phyloP scores from a whole-genome alignment of 1,284 basidiomycete species.

The Afroboletus lepidellus region DNA sequence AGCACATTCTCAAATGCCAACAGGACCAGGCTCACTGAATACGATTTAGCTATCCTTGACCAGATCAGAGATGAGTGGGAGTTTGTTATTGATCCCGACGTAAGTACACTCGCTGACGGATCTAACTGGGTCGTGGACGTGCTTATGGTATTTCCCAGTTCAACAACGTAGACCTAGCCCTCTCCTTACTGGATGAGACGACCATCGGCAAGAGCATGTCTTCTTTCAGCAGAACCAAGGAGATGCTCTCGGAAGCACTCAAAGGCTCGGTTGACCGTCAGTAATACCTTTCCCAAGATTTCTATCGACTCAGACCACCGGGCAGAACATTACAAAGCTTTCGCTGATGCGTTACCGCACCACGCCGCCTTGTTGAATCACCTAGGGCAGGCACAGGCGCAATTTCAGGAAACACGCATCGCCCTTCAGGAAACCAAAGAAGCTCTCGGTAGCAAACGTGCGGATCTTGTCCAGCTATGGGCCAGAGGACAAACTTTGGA shows the following conservation, averaged over 20 bases:
- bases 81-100: slow-evolving; percentile 81
- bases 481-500: slow-evolving; percentile 79
- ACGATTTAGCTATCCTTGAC: slow-evolving; percentile 67
- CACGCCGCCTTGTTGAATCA: slow-evolving; percentile 76
- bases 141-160: slow-evolving; percentile 52
- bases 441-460: slow-evolving; percentile 70
- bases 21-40: slow-evolving; percentile 5
- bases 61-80: slow-evolving; percentile 90
- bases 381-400: slow-evolving; percentile 67
- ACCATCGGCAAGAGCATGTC: slow-evolving; percentile 69
- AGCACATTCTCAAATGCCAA: slow-evolving; percentile 1
- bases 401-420: slow-evolving; percentile 70
- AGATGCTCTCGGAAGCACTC: slow-evolving; percentile 72
- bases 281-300: slow-evolving; percentile 32
- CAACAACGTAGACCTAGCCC: slow-evolving; percentile 87
- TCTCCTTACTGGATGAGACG: slow-evolving; percentile 78
- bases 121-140: background rate
- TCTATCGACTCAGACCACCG: slow-evolving; percentile 3
- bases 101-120: slow-evolving; percentile 37
- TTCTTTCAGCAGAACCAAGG: slow-evolving; percentile 74
- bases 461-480: slow-evolving; percentile 86
- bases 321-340: slow-evolving; percentile 85
- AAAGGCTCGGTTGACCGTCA: slow-evolving; percentile 84
- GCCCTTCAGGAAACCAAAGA: slow-evolving; percentile 81
- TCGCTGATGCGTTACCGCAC: slow-evolving; percentile 86